Evolutionary conservation across 352 stramenopile species (phyloP), one percentile per base, ranked within the genome.

Genomic region (Phytophthora citrophthora): DNA sequence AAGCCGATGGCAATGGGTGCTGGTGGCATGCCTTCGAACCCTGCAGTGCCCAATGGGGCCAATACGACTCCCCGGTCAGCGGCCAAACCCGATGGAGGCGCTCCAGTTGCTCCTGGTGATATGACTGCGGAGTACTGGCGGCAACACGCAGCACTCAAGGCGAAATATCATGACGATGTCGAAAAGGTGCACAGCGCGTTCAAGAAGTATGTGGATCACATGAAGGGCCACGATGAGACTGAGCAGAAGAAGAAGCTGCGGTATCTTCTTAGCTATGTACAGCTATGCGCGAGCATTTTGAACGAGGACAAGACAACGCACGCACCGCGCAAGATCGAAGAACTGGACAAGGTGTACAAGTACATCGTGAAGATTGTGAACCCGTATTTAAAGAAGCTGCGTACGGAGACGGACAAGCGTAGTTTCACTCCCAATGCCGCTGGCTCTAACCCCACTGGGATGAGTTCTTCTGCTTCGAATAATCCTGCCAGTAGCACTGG

Each of bases 311-410:
- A 89, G 64, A 63, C 80, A 20, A 89, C 83, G 34, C 72, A 90
- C 41, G 72, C 76, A 34, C 78, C 86, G 15, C 86, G 86, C n/a
- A 89, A 89, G 61, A 73, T 94, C 11, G 83, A 93, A 26, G 86
- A 94, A 65, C 74, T 94, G 24, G 86, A 93, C 71, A 94, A 91
- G 72, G 86, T 94, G 44, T 93, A 91, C 77, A 94, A 94, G 77
- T 94, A 94, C 79, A 91, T 94, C 55, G 81, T 94, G 29, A 92
- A 92, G 57, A 94, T 94, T 51, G 86, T 94, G 47, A 90, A 91
- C 52, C 86, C 86, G 63, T 94, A 93, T 59, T 61, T 94, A 68
- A 94, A 94, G 68, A 94, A 94, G 60, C 62, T 94, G 54, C 85
- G 82, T 27, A 89, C 81, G 7, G 86, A 94, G 64, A 93, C 83